Percentiles rank a stretch among this genome's conserved stretches.
phyloP scores from a whole-genome alignment of 2,329 filamentous ascomycete species.

The Zalaria obscura region DNA sequence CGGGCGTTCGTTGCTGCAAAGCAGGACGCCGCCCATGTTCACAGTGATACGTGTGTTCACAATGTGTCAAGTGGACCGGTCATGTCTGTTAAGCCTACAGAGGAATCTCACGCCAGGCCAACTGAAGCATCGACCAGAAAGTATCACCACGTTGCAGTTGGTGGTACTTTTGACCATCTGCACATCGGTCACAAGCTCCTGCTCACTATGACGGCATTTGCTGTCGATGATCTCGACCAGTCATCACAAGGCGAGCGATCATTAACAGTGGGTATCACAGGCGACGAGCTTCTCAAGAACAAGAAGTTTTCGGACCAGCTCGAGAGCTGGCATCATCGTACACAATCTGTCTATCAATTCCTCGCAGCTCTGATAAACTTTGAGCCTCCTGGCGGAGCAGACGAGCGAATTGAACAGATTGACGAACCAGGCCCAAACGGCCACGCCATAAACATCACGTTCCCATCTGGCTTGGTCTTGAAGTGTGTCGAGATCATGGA shows the following conservation, averaged over 20 bases:
- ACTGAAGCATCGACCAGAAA: conserved; percentile 13
- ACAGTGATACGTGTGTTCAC: background rate
- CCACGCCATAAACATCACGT: conserved; percentile 39
- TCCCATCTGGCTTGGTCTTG: conserved; percentile 51
- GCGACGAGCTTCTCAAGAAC: conserved; percentile 69
- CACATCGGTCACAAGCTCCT: conserved; percentile 95
- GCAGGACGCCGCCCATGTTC: conserved; percentile 1
- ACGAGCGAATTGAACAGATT: conserved; percentile 17
- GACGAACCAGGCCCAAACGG: conserved; percentile 33
- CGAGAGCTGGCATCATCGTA: conserved; percentile 66
- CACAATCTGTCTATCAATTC: conserved; percentile 56
- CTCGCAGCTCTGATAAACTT: conserved; percentile 47
- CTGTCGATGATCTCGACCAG: conserved; percentile 38
- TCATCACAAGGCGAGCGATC: conserved; percentile 11
- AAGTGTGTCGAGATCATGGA: conserved; percentile 79
- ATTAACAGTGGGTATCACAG: conserved; percentile 74
- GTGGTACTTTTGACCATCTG: conserved; percentile 92
- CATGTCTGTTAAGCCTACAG: conserved; percentile 1
- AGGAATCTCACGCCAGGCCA: background rate
- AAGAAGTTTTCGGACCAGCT: conserved; percentile 78
- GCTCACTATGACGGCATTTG: conserved; percentile 69
- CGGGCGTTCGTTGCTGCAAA: conserved; percentile 24
- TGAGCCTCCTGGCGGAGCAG: conserved; percentile 28
- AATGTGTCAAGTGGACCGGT: background rate
- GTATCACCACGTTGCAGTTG: conserved; percentile 59